These are phyloP conservation scores for Eucalyptus regnans DNA, from an alignment of 345 rosid species.

Conservation along the genomic window DNA sequence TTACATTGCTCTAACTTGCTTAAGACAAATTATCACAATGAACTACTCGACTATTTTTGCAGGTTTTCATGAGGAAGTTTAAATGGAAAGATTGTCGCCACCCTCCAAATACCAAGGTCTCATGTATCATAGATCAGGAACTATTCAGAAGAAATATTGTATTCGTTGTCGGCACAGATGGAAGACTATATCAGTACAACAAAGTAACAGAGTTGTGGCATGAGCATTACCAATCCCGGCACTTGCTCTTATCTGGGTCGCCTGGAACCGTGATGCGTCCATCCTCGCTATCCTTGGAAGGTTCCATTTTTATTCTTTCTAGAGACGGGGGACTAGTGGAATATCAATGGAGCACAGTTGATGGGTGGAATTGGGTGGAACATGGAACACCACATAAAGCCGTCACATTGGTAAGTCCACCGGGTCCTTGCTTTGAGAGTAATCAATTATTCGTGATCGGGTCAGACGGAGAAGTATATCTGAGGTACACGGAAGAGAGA, in stretches of 20 bases:
- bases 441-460: slow-evolving; percentile 41
- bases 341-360: slow-evolving; percentile 53
- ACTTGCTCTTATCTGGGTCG: slow-evolving; percentile 29
- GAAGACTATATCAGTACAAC: slow-evolving; percentile 50
- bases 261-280: slow-evolving; percentile 48
- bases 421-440: slow-evolving; percentile 48
- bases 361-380: slow-evolving; percentile 66
- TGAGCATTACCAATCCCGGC: slow-evolving; percentile 58
- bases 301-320: slow-evolving; percentile 63
- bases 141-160: slow-evolving; percentile 41
- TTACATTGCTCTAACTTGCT: neutral
- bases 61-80: slow-evolving; percentile 52
- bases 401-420: slow-evolving; percentile 38
- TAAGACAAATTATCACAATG: neutral
- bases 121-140: slow-evolving; percentile 54
- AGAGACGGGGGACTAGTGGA: slow-evolving; percentile 50
- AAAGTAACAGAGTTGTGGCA: slow-evolving; percentile 57
- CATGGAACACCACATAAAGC: slow-evolving; percentile 49
- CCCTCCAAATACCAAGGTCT: slow-evolving; percentile 42
- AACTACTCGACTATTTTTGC: neutral
- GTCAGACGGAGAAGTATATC: slow-evolving; percentile 46
- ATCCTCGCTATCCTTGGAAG: slow-evolving; percentile 21
- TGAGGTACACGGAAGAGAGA: slow-evolving; percentile 38
- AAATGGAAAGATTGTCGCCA: slow-evolving; percentile 53
- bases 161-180: slow-evolving; percentile 32